phyloP scores from a whole-genome alignment of 371 early-diverging fungal species.

The Batkoa obscura region DNA sequence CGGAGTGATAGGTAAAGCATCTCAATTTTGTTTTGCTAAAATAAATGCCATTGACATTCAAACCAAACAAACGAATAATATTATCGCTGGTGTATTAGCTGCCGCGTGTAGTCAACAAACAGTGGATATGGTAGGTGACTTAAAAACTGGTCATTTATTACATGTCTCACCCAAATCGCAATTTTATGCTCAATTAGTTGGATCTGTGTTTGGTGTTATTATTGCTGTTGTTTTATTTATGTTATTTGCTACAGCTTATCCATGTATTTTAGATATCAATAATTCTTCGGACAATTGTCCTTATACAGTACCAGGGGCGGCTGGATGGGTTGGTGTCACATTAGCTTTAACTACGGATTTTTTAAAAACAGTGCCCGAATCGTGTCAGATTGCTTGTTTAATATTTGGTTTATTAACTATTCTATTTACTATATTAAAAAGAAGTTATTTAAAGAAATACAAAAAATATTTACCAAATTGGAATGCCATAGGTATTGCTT shows the following conservation, averaged over 20 bases:
- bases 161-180: conserved; percentile 37
- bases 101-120: conserved; percentile 35
- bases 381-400: background rate
- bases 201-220: conserved; percentile 31
- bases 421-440: background rate
- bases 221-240: conserved; percentile 31
- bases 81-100: conserved; percentile 37
- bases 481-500: background rate
- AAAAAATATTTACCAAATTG: background rate
- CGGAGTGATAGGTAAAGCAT: conserved; percentile 35
- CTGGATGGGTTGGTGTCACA: conserved; percentile 3
- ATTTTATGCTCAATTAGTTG: conserved; percentile 37
- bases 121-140: conserved; percentile 43
- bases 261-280: background rate
- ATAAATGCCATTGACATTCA: conserved; percentile 20
- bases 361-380: background rate
- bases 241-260: conserved; percentile 1
- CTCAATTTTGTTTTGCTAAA: conserved; percentile 32
- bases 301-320: background rate
- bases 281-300: background rate
- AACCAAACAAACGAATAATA: conserved; percentile 19
- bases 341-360: background rate
- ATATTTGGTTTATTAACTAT: background rate
- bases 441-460: background rate
- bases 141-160: conserved; percentile 37